phyloP scores from a whole-genome alignment of 208 protist species.

The Trypanosoma mega region DNA sequence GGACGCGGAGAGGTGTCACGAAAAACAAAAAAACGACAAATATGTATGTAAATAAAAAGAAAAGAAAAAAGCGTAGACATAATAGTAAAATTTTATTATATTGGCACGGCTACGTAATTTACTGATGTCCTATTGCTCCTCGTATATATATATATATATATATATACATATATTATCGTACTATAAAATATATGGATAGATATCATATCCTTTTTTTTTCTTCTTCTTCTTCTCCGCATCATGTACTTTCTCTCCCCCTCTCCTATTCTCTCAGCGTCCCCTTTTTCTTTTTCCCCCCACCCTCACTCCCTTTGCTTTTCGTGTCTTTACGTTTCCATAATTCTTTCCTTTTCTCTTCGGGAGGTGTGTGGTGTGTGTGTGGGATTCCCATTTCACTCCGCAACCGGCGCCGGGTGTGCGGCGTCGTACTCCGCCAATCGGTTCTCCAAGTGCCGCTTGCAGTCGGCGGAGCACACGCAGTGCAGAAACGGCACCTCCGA shows the following conservation, averaged over 20 bases:
- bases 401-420: not conserved
- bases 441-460: conserved; percentile 40
- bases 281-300: no score
- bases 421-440: conserved; percentile 57
- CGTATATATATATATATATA: not conserved
- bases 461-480: conserved; percentile 64
- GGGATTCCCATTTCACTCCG: no score
- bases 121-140: no score
- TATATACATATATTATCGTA: not conserved
- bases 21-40: conserved; percentile 13
- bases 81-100: not conserved
- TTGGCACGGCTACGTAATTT: no score
- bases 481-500: conserved; percentile 60
- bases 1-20: conserved; percentile 8
- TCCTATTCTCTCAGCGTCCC: not conserved
- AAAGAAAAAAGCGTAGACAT: conserved; percentile 3
- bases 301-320: no score
- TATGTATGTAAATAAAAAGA: not conserved
- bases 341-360: no score
- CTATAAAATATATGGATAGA: not conserved
- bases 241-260: not conserved
- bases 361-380: no score
- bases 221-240: not conserved
- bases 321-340: no score
- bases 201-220: conserved; percentile 4